Evolutionary conservation across 208 protist genomes (phyloP).

Genomic region (Novymonas esmeraldas): DNA sequence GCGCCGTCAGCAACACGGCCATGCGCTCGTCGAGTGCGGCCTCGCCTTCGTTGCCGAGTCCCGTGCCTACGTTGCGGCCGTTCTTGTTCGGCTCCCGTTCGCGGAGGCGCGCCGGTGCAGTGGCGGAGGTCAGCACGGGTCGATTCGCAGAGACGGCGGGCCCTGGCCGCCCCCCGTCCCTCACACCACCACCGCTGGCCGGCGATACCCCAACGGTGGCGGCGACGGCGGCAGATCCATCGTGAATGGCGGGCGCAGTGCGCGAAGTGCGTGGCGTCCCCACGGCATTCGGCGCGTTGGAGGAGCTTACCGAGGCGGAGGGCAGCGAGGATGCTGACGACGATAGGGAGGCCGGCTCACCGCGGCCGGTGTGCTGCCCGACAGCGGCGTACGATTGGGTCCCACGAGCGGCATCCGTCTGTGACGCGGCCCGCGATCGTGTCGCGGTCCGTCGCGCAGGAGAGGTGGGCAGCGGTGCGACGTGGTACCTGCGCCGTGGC

Average conservation of each 20-base stretch:
- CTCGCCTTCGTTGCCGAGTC: background rate
- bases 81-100: background rate
- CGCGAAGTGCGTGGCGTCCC: background rate
- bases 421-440: background rate
- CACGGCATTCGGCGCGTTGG: background rate
- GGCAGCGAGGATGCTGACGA: slow-evolving; percentile 4
- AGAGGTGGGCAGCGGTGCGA: background rate
- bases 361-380: background rate
- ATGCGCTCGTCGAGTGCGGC: slow-evolving; percentile 10
- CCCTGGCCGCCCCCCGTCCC: too few relatives aligned
- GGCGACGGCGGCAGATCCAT: too few relatives aligned
- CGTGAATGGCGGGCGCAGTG: too few relatives aligned
- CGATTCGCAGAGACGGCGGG: too few relatives aligned
- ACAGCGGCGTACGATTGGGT: background rate
- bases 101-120: background rate
- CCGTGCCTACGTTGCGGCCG: slow-evolving; percentile 8
- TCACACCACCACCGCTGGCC: too few relatives aligned
- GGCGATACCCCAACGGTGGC: too few relatives aligned
- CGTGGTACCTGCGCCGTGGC: background rate
- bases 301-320: background rate
- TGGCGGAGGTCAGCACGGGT: background rate
- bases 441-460: background rate
- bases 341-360: background rate
- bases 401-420: background rate
- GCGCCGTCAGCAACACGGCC: slow-evolving; percentile 13